Evolutionary conservation across 805 yeast genomes (phyloP), one percentile per base, ranked within the genome.

Genomic region (Nakazawaea pomicola): DNA sequence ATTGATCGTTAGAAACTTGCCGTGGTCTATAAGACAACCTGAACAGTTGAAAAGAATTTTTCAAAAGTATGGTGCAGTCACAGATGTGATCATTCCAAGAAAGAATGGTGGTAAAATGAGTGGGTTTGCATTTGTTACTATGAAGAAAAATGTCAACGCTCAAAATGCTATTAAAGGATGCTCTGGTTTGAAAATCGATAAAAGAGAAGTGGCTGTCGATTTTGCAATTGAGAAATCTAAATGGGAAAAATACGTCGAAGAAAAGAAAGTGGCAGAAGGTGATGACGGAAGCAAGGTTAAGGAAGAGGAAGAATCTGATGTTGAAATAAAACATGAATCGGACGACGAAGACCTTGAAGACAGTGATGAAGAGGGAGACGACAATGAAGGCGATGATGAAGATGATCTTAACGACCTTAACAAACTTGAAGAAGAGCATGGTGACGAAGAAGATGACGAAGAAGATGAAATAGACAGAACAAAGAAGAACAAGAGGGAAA

Each of bases 61-160:
- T 56, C 63, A 72, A 43, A 78, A 78, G 54, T 93, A 67, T 57
- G 99, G 99, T 38, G 81, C 84, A 21, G 96, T 93, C 27, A 78
- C 76, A 19, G 96, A 89, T 55, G 95, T 91, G 0, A 78, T 79
- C 50, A 87, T 93, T 50, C 99, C 99, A 35, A 78, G 86, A 54
- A 87, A 85, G 55, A 72, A 75, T 36, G 95, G 88, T 37, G 96
- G 96, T 12, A 80, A 76, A 58, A 84, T 93, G 93, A 68, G 83
- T 46, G 99, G 99, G 9, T 93, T 91, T 72, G 99, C 89, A 0
- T 93, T 93, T 60, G 89, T 93, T 8, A 83, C 93, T 1, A 84
- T 93, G 95, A 78, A 78, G 55, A 86, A 83, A 54, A 70, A 78
- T 47, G 64, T 76, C 21, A 78, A 82, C 47, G 98, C 99, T 37